Evolutionary conservation across 768 basidiomycete species (phyloP).

Genomic region (Fistulinella prunicolor): DNA sequence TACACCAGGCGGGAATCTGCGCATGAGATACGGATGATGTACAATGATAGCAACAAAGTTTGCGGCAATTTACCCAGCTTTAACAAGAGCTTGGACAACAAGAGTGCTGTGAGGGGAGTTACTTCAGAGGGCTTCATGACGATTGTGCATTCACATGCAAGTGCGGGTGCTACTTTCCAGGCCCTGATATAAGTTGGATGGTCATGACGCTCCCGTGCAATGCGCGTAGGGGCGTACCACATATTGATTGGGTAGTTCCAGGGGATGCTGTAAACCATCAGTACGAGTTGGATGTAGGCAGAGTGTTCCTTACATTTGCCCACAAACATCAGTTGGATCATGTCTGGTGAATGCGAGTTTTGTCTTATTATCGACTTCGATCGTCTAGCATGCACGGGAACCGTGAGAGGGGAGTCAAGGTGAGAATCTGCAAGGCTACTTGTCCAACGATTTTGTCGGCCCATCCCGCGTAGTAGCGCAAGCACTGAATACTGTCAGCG

Average conservation of each 20-base stretch:
- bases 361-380: conserved; percentile 75
- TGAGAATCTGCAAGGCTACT: conserved; percentile 40
- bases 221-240: conserved; percentile 47
- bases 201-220: conserved; percentile 1
- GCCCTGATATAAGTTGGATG: conserved; percentile 42
- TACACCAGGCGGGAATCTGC: conserved; percentile 86
- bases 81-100: conserved; percentile 76
- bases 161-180: conserved; percentile 93
- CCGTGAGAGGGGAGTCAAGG: conserved; percentile 4
- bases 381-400: conserved; percentile 42
- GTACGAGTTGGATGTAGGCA: conserved; percentile 8
- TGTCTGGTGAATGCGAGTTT: conserved; percentile 86
- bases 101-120: conserved; percentile 80
- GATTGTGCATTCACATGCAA: conserved; percentile 89
- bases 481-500: conserved; percentile 69
- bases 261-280: conserved; percentile 59
- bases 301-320: conserved; percentile 69
- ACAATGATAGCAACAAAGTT: conserved; percentile 10
- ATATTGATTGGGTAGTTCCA: conserved; percentile 93
- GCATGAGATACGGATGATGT: conserved; percentile 11
- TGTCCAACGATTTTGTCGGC: conserved; percentile 92
- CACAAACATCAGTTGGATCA: conserved; percentile 91
- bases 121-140: conserved; percentile 95
- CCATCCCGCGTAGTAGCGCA: conserved; percentile 94
- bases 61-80: conserved; percentile 69